Conservation (phyloP, 345 rosid genomes). For the Syzygium oleosum region DNA sequence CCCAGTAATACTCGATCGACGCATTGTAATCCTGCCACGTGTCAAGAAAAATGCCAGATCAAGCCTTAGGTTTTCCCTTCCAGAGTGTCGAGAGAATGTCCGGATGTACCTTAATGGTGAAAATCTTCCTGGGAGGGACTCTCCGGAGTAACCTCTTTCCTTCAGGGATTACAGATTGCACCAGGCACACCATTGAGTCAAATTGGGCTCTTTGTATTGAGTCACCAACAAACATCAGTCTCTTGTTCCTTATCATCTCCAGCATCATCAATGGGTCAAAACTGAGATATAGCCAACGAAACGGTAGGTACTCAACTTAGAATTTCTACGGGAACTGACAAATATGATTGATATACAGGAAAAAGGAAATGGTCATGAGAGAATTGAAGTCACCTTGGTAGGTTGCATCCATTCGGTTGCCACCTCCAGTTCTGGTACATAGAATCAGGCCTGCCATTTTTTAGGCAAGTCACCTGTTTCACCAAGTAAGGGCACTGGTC, state of each 20-base stretch:
- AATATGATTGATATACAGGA: neutral
- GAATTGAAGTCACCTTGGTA: slow-evolving; percentile 43
- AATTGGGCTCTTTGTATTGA: slow-evolving; percentile 87
- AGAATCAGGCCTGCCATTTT: slow-evolving; percentile 83
- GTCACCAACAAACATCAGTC: slow-evolving; percentile 89
- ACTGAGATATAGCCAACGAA: slow-evolving; percentile 18
- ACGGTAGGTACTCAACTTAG: neutral
- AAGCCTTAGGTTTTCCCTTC: neutral
- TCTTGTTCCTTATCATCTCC: slow-evolving; percentile 61
- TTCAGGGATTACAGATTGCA: slow-evolving; percentile 70
- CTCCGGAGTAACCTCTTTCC: slow-evolving; percentile 58
- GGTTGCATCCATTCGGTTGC: slow-evolving; percentile 66
- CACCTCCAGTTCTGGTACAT: slow-evolving; percentile 80
- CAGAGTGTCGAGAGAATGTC: neutral
- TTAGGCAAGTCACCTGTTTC: slow-evolving; percentile 71
- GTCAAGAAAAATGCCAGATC: neutral
- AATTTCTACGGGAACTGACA: neutral
- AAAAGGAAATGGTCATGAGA: neutral
- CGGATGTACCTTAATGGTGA: slow-evolving; percentile 53
- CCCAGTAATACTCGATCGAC: slow-evolving; percentile 90
- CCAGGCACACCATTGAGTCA: slow-evolving; percentile 83
- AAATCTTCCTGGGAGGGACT: slow-evolving; percentile 85
- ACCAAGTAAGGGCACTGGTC: slow-evolving; percentile 80
- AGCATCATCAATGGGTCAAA: slow-evolving; percentile 71
- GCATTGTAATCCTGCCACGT: slow-evolving; percentile 60